Base-by-base conservation (phyloP, 2,329 filamentous ascomycete genomes). In the Juglanconis oblonga region DNA sequence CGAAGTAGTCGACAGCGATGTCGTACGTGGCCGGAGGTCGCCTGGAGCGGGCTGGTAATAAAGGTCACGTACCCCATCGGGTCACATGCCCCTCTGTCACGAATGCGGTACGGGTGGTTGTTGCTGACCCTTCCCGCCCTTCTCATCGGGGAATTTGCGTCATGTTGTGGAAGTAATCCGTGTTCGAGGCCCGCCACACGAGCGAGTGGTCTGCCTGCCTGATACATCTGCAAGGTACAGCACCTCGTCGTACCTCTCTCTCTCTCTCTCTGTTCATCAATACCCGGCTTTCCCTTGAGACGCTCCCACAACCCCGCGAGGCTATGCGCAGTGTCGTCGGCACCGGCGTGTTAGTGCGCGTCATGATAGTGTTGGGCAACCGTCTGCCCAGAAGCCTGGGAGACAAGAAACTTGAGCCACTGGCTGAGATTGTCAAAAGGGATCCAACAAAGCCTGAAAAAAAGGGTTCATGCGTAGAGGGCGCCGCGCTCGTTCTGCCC, bases 201-300 rank as follows among this genome's bases (percentile, higher is more conserved):
- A 91, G 77, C 0, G 86, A 79, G 71, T 91, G 88, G 0, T 87
- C 88, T 0, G 88, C 87, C 88, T 0, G 88, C 85, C 70, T 90
- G 88, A 69, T 85, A 91, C 1, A 73, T 74, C 10, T 88, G 79
- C 2, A 84, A 24, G 80, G 72, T 81, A 85, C 0, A 84, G 74
- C 38, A 84, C 78, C 51, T 89, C 78, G 5, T 84, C 74, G 69
- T 78, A 89, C 31, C 87, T 79, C 24, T 24, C 24, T 24, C 24
- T 24, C 87, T 79, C 24, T 24, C 24, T 24, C 24, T 24, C 71
- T 87, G 79, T 4, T 72, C 62, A 68, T 91, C 88, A 51, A 90
- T 77, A 6, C 57, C 55, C 5, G 49, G 49, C 49, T 79, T 79
- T 1, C 77, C 82, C 54, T 78, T 66, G 0, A 90, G 74, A 0